phyloP scores from a whole-genome alignment of 225 moss, liverwort and hornwort genomes.

The Rhytidiadelphus loreus region DNA sequence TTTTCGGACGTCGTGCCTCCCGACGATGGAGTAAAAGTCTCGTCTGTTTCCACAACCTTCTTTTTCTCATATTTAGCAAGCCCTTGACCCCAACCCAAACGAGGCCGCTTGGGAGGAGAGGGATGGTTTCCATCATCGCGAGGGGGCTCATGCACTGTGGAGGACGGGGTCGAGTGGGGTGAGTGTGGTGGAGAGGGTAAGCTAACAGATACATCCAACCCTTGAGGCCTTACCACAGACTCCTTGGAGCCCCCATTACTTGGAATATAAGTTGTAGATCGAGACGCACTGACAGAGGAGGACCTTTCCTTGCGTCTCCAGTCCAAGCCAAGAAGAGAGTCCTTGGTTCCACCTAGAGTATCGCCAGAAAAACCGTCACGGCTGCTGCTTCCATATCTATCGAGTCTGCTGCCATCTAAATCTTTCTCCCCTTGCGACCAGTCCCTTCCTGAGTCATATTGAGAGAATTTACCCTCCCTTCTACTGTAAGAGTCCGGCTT shows the following conservation, averaged over 20 bases:
- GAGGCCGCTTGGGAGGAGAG: conserved; percentile 78
- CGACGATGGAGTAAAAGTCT: conserved; percentile 13
- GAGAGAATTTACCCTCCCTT: conserved; percentile 32
- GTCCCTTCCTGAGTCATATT: conserved; percentile 45
- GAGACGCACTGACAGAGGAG: conserved; percentile 41
- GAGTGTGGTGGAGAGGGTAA: conserved; percentile 62
- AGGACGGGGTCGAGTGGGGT: conserved; percentile 45
- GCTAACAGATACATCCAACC: conserved; percentile 42
- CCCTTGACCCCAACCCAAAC: conserved; percentile 98
- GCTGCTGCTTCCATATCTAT: conserved; percentile 71
- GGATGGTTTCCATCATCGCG: conserved; percentile 69
- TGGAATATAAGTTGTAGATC: conserved; percentile 30
- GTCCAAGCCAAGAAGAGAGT: conserved; percentile 37
- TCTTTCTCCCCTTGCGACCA: conserved; percentile 49
- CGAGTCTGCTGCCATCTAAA: conserved; percentile 66
- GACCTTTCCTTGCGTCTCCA: conserved; percentile 72
- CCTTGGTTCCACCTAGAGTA: conserved; percentile 33
- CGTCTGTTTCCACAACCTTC: conserved; percentile 81
- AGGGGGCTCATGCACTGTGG: conserved; percentile 31
- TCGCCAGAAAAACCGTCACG: conserved; percentile 66
- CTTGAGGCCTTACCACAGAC: conserved; percentile 26
- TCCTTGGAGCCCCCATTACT: conserved; percentile 40
- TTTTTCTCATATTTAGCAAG: conserved; percentile 96
- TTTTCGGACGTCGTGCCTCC: conserved; percentile 15
- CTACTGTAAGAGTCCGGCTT: conserved; percentile 44